Evolutionary conservation across 202 grass and related monocot genomes (phyloP), one percentile per base, ranked within the genome.

Genomic region (Eragrostis tef): DNA sequence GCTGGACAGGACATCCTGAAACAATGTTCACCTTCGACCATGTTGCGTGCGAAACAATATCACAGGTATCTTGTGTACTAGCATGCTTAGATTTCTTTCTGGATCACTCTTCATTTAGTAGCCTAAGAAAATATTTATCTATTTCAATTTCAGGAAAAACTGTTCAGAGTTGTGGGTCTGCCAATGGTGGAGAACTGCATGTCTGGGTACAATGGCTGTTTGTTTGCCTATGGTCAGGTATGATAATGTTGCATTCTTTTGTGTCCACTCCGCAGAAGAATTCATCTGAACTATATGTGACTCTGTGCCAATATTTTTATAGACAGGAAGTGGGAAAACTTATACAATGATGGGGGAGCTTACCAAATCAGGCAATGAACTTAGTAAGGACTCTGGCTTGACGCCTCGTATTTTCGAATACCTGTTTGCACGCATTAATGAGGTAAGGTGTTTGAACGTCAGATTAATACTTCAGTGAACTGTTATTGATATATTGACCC

Each of bases 191-290:
- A 97, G 83, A 97, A 94, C 67, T 97, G 94, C 79, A 92, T 97
- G 86, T 94, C 94, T 79, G 94, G 94, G 69, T 97, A 97, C 83
- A 97, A 97, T 85, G 89, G 94, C 31, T 97, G 94, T 78, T 88
- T 97, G 78, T 97, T 97, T 81, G 90, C 94, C 53, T 97, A 97
- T 79, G 94, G 94, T 53, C 94, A 97, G 94, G 94, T 97, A 80
- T 64, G 3, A 60, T 19, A 24, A 31, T 3, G 1, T 45, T 83
- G 25, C 6, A 42, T 31, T 31, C 50, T 59, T 61, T 61, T 81
- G 16, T 76, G 39, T 53, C 16, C 29, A 31, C 29, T 11, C 14
- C 1, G 26, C 46, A 64, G 7, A 54, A 74, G 25, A 56, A 67
- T 83, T 86, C 1, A 51, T 60, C 31, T 36, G 80, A 53, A 64